Evolutionary conservation across 1,284 basidiomycete species (phyloP).

Genomic region (Wallemia ichthyophaga): DNA sequence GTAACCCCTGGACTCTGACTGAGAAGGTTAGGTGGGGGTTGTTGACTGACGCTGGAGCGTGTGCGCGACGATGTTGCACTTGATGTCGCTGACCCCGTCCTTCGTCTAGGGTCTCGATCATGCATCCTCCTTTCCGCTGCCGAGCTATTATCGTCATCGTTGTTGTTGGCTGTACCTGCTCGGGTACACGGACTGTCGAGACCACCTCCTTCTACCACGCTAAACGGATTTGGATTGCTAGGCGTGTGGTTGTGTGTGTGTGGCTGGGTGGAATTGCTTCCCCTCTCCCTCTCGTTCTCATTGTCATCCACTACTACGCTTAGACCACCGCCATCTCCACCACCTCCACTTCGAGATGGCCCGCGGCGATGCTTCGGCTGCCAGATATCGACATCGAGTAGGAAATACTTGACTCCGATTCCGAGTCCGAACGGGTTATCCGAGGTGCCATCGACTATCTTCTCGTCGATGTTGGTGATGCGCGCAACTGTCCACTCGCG

Average conservation of each 20-base stretch:
- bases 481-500: conserved; percentile 83
- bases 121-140: no score
- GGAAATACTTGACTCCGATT: conserved; percentile 70
- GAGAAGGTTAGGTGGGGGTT: background rate
- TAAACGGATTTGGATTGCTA: background rate
- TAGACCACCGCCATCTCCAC: background rate
- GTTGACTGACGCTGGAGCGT: background rate
- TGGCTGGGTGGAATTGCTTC: no score
- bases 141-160: no score
- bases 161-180: no score
- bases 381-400: conserved; percentile 80
- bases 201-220: background rate
- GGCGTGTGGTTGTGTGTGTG: no score
- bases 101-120: background rate
- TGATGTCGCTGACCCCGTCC: background rate
- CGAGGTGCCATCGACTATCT: conserved; percentile 32
- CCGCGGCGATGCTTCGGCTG: background rate
- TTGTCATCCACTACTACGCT: no score
- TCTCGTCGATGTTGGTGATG: conserved; percentile 60
- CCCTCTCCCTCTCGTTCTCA: no score
- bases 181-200: no score
- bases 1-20: background rate
- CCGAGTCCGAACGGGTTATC: conserved; percentile 28
- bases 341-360: background rate
- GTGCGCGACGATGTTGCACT: background rate